Conservation (phyloP, 2,329 filamentous ascomycete genomes). For the Cyphellophora attinorum region DNA sequence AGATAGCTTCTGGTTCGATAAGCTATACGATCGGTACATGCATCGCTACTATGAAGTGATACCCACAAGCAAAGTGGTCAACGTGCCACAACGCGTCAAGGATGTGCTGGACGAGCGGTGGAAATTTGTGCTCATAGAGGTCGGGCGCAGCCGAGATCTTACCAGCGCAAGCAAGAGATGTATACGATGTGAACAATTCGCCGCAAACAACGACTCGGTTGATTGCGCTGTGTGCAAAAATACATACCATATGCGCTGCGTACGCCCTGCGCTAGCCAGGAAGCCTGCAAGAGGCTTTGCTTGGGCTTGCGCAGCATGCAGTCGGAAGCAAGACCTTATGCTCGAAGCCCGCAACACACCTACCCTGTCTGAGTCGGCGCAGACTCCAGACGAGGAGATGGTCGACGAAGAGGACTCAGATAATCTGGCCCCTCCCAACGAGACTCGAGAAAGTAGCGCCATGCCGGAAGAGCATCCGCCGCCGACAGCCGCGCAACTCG, state of each 20-base stretch:
- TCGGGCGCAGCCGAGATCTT: constrained; percentile 85
- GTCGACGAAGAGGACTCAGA: constrained; percentile 61
- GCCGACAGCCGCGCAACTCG: constrained; percentile 75
- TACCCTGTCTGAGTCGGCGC: constrained; percentile 46
- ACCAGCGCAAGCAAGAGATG: constrained; percentile 93
- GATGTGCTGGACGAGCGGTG: constrained; percentile 91
- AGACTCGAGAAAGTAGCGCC: constrained; percentile 21
- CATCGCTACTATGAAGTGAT: constrained; percentile 97
- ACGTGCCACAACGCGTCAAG: constrained; percentile 90
- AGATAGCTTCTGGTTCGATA: constrained; percentile 94
- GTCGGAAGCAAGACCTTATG: constrained; percentile 86
- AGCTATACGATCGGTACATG: constrained; percentile 96
- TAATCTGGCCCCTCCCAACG: constrained; percentile 45
- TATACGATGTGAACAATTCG: constrained; percentile 85
- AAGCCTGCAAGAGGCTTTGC: constrained; percentile 96
- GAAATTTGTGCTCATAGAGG: constrained; percentile 92
- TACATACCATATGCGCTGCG: constrained; percentile 98
- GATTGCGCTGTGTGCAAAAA: constrained; percentile 91
- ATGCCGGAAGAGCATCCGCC: constrained; percentile 45
- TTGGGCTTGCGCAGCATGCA: constrained; percentile 95
- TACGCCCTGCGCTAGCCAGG: constrained; percentile 81
- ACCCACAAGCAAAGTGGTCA: constrained; percentile 83
- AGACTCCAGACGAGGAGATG: constrained; percentile 55
- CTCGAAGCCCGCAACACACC: constrained; percentile 84
- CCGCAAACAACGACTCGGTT: constrained; percentile 87